These are phyloP conservation scores for Claviceps sp. DNA, from an alignment of 2,329 filamentous ascomycete species.

Conservation along the genomic window DNA sequence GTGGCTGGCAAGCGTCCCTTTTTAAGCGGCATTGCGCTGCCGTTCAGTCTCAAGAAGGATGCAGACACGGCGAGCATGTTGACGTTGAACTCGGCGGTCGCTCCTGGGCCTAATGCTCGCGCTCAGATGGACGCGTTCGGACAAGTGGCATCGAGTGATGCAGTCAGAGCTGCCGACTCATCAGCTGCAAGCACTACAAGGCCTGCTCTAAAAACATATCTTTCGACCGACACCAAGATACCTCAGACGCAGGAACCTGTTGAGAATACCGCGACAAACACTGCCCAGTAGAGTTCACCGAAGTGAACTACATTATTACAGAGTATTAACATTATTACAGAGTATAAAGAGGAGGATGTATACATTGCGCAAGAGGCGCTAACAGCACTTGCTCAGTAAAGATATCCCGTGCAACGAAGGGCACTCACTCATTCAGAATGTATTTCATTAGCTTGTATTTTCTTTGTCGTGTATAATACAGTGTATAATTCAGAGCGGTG, in stretches of 20 bases:
- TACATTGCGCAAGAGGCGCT: not conserved
- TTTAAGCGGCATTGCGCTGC: slow-evolving; percentile 56
- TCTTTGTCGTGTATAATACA: not conserved
- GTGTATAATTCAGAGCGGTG: not conserved
- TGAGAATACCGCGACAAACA: not conserved
- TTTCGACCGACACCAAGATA: slow-evolving; percentile 34
- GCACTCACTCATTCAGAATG: slow-evolving; percentile 1
- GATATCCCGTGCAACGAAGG: slow-evolving; percentile 8
- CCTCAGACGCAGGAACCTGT: slow-evolving; percentile 15
- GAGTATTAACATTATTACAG: not conserved
- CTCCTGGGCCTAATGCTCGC: slow-evolving; percentile 16
- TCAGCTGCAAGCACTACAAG: slow-evolving; percentile 12
- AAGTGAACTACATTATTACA: not conserved
- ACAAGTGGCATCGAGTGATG: slow-evolving; percentile 1
- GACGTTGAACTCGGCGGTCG: slow-evolving; percentile 39
- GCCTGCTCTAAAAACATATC: slow-evolving; percentile 32
- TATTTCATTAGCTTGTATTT: not conserved
- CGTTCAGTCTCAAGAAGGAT: slow-evolving; percentile 54
- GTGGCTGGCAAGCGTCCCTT: slow-evolving; percentile 50
- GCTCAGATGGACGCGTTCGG: slow-evolving; percentile 2
- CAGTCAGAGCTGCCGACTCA: slow-evolving; percentile 6
- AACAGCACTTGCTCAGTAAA: not conserved
- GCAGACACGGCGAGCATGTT: slow-evolving; percentile 57
- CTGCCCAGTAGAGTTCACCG: not conserved
- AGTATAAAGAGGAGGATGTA: not conserved